These are phyloP conservation scores for Stipa capillata DNA, from an alignment of 176 grass and related monocot genomes.

Conservation along the genomic window DNA sequence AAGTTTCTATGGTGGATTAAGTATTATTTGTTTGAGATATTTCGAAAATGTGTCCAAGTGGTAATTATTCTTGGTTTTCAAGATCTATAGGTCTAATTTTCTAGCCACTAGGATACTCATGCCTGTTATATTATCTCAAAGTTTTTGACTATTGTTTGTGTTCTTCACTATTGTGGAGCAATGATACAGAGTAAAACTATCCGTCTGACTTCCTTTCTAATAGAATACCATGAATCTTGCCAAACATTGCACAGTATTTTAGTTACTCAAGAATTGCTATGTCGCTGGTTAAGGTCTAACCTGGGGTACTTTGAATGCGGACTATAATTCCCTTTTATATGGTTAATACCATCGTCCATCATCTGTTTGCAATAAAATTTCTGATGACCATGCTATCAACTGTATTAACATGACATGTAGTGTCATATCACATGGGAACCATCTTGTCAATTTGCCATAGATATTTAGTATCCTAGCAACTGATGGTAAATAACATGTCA, in stretches of 20 bases:
- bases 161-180: not conserved
- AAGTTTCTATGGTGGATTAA: not conserved
- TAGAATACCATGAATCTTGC: not conserved
- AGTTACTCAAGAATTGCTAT: not conserved
- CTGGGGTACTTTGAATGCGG: not conserved
- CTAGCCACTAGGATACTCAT: not conserved
- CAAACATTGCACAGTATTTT: not conserved
- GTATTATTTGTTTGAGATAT: not conserved
- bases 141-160: not conserved
- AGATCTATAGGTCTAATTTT: not conserved
- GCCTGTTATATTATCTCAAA: not conserved
- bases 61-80: not conserved
- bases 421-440: not conserved
- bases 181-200: not conserved
- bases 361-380: not conserved
- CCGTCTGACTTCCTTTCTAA: not conserved
- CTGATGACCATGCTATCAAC: not conserved
- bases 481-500: not conserved
- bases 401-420: not conserved
- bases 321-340: not conserved
- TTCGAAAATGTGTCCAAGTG: not conserved
- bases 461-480: not conserved
- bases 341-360: not conserved
- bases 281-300: not conserved
- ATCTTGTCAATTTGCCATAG: not conserved